phyloP scores from a whole-genome alignment of 768 basidiomycete species.

The Boletus edulis region DNA sequence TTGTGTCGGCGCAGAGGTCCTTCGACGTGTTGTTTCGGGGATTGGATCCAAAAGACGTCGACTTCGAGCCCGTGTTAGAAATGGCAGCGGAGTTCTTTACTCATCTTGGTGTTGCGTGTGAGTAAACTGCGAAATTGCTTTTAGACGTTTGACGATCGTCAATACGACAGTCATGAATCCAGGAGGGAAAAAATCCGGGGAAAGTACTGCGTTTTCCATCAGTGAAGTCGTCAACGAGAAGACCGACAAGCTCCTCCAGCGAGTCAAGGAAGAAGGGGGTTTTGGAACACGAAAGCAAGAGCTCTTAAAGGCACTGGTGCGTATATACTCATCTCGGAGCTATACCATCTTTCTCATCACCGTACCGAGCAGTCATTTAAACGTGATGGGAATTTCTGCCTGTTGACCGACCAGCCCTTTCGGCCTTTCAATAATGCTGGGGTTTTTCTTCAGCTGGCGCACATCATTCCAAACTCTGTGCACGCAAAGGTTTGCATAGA shows the following conservation, averaged over 20 bases:
- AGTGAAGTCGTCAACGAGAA: not conserved
- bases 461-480: constrained; percentile 1
- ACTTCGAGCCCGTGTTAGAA: not conserved
- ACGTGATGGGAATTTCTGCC: constrained; percentile 1
- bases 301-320: constrained; percentile 2
- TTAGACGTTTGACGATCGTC: not conserved
- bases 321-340: not conserved
- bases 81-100: constrained; percentile 1
- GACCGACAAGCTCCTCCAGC: constrained; percentile 2
- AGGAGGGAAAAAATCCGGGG: not conserved
- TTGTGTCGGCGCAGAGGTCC: not conserved
- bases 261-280: not conserved
- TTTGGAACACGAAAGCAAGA: not conserved
- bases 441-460: not conserved
- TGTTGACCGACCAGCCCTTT: not conserved
- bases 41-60: not conserved
- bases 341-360: not conserved
- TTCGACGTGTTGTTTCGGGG: not conserved
- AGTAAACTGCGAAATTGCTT: not conserved
- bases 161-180: not conserved
- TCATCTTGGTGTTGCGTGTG: not conserved
- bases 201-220: not conserved
- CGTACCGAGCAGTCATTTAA: not conserved
- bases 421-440: not conserved
- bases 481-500: not conserved